phyloP scores from a whole-genome alignment of 768 basidiomycete genomes.

The Chalciporus sphaerocephalus region DNA sequence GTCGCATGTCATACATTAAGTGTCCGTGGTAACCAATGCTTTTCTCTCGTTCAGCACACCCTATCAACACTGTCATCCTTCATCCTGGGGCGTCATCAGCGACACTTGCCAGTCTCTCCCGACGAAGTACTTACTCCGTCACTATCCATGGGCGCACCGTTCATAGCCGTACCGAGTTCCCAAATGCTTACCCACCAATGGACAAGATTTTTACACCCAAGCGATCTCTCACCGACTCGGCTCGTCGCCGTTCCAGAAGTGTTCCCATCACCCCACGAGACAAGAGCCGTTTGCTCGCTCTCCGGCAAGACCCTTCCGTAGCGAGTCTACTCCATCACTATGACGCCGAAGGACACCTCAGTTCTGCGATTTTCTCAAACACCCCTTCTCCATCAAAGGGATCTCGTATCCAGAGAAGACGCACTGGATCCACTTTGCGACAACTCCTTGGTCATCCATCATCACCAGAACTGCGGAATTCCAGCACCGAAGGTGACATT shows the following conservation, averaged over 20 bases:
- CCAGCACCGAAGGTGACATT: constrained; percentile 65
- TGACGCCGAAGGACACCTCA: constrained; percentile 65
- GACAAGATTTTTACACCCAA: constrained; percentile 25
- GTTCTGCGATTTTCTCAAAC: constrained; percentile 62
- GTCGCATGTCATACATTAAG: constrained; percentile 25
- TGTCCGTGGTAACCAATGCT: background rate
- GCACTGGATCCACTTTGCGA: constrained; percentile 69
- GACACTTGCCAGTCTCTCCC: constrained; percentile 51
- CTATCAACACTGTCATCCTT: constrained; percentile 54
- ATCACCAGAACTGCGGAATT: constrained; percentile 26
- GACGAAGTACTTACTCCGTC: constrained; percentile 64
- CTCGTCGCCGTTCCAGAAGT: constrained; percentile 29
- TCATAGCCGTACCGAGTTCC: constrained; percentile 61
- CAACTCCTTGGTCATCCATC: constrained; percentile 61
- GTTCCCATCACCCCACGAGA: constrained; percentile 41
- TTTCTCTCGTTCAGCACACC: constrained; percentile 47
- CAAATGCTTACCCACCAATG: constrained; percentile 51
- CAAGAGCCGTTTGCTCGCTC: constrained; percentile 49
- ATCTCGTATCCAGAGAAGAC: constrained; percentile 51
- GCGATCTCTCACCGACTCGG: constrained; percentile 27
- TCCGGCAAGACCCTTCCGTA: constrained; percentile 77
- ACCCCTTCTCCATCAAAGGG: constrained; percentile 34
- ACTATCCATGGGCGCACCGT: constrained; percentile 63
- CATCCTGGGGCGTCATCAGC: constrained; percentile 47
- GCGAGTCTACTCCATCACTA: constrained; percentile 69